Base-by-base conservation (phyloP, 2,329 filamentous ascomycete genomes). In the Alternaria panax region DNA sequence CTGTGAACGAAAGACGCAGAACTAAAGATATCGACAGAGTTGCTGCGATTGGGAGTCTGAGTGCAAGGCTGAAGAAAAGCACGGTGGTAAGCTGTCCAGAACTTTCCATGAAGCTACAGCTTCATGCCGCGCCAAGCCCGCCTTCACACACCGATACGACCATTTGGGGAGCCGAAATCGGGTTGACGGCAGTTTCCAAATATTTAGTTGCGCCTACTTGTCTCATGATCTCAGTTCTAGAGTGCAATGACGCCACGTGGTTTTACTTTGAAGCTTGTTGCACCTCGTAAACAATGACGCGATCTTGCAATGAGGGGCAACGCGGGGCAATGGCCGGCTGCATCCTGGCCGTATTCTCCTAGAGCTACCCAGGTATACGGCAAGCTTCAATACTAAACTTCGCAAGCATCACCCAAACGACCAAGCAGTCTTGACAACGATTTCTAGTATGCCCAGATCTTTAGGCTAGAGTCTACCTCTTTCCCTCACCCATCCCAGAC, bases 71-170 rank as follows among this genome's bases (percentile, higher is more conserved):
- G 67, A 66, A 67, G 57, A 57, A 66, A 67, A 65, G 67, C 56
- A 41, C 51, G 53, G 56, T 51, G 36, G 34, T 58, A 65, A 71
- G 65, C 67, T 72, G 59, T 55, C 73, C 69, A 76, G 74, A 76
- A 76, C 57, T 71, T 76, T 76, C 74, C 59, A 75, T 53, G 63
- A 70, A 66, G 63, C 63, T 64, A 60, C 54, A 64, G 56, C 60
- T 55, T 48, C 55, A 51, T 50, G 50, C 59, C 59, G 56, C 61
- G 67, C 71, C 71, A 73, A 69, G 67, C 66, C 61, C 56, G 57
- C 64, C 38, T 56, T 38, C 38, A 52, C 61, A 66, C 56, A 47
- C 45, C 42, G 5, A 32, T 47, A 27, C 56, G 48, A 59, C 30
- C 7, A 36, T 9, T 42, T 18, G 20, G 36, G 40, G 20, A 30